Base-by-base conservation (phyloP, 2,329 filamentous ascomycete genomes). In the Pseudocercospora crystallina region DNA sequence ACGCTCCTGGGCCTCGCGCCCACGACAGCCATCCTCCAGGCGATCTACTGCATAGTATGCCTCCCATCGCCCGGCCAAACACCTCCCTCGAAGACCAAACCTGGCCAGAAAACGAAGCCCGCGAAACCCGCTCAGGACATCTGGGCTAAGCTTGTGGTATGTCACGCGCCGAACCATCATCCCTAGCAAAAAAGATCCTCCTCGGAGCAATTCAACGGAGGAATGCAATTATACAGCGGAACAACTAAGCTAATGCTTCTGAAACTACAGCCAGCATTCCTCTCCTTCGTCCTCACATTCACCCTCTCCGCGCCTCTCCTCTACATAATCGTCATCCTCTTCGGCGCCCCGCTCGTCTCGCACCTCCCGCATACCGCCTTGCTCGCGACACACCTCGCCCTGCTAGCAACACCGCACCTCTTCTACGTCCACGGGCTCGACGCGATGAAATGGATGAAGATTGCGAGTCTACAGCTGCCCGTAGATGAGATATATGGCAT, bases 341-440 rank as follows among this genome's bases (percentile, higher is more conserved):
- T 96, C 71, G 94, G 94, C 65, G 94, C 92, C 7, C 94, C 94
- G 0, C 77, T 95, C 46, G 88, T 92, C 30, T 89, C 89, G 1
- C 89, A 96, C 69, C 74, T 86, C 43, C 67, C 77, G 3, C 86
- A 95, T 59, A 99, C 94, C 1, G 68, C 89, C 30, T 83, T 96
- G 32, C 87, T 85, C 69, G 87, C 89, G 2, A 80, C 86, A 1
- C 91, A 97, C 69, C 81, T 97, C 53, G 82, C 90, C 9, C 72
- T 96, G 0, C 82, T 99, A 10, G 82, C 83, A 13, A 77, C 88
- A 0, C 86, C 91, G 51, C 90, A 90, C 2, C 75, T 96, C 11
- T 83, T 96, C 66, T 97, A 95, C 70, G 83, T 86, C 0, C 89
- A 92, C 61, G 92, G 92, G 2, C 82, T 94, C 12, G 87, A 94